These are phyloP conservation scores for Xylogone sp. DNA, from an alignment of 2,329 filamentous ascomycete species.

Conservation along the genomic window DNA sequence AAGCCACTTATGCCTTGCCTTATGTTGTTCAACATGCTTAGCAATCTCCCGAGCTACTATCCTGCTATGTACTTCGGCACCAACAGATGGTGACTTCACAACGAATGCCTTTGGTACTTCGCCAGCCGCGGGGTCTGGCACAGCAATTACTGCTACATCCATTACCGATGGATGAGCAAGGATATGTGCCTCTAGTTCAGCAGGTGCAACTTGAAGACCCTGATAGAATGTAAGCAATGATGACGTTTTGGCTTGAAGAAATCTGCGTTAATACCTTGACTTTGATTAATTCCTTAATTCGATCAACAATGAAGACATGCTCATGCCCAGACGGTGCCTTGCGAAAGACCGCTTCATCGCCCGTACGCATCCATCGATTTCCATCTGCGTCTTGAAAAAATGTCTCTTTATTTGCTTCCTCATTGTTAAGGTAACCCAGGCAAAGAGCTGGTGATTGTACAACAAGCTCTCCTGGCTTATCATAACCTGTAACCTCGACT, in stretches of 20 bases:
- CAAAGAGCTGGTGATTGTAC: slow-evolving; percentile 74
- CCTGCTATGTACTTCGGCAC: slow-evolving; percentile 54
- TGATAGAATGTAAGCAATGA: slow-evolving; percentile 30
- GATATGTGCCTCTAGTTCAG: slow-evolving; percentile 77
- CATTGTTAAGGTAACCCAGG: slow-evolving; percentile 83
- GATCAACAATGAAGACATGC: slow-evolving; percentile 81
- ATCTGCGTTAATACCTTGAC: slow-evolving; percentile 59
- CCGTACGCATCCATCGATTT: slow-evolving; percentile 74
- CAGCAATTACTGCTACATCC: slow-evolving; percentile 74
- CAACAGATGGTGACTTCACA: slow-evolving; percentile 45
- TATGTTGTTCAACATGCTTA: slow-evolving; percentile 60
- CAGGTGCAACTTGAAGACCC: slow-evolving; percentile 79
- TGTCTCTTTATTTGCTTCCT: slow-evolving; percentile 76
- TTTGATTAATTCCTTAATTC: slow-evolving; percentile 76
- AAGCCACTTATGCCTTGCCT: slow-evolving; percentile 66
- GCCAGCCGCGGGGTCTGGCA: slow-evolving; percentile 58
- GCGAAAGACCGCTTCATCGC: slow-evolving; percentile 74
- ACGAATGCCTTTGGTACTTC: slow-evolving; percentile 67
- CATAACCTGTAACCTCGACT: slow-evolving; percentile 64
- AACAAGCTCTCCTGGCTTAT: slow-evolving; percentile 76
- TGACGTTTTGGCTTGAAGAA: background rate
- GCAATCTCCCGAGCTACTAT: slow-evolving; percentile 46
- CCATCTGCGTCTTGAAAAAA: slow-evolving; percentile 63
- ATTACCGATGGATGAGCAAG: slow-evolving; percentile 71
- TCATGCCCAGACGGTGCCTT: slow-evolving; percentile 64